Conservation (phyloP, 495 filamentous ascomycete species). For the Bacidia gigantensis region DNA sequence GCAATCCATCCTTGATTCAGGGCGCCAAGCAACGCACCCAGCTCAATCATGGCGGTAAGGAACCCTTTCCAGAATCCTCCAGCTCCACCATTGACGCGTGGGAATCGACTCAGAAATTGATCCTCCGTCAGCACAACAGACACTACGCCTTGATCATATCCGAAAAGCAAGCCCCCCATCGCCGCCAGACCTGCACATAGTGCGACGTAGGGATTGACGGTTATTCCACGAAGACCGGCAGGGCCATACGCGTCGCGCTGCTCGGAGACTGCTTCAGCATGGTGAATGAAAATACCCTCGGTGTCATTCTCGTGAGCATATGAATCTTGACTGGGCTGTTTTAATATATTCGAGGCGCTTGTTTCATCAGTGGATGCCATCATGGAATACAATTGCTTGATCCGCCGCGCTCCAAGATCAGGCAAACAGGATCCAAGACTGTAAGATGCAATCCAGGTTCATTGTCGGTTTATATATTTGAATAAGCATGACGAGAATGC, state of each 20-base stretch:
- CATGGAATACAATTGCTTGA: background rate
- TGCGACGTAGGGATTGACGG: conserved; percentile 35
- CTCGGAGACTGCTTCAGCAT: conserved; percentile 28
- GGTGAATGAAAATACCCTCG: conserved; percentile 23
- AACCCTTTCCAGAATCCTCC: conserved; percentile 46
- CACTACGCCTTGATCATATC: conserved; percentile 45
- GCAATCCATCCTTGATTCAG: conserved; percentile 46
- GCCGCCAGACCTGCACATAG: conserved; percentile 41
- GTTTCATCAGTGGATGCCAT: background rate
- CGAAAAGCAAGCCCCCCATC: conserved; percentile 42
- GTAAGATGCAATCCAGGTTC: no score
- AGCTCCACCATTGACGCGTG: conserved; percentile 29
- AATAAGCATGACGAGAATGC: background rate
- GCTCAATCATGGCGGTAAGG: conserved; percentile 46
- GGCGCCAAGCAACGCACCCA: conserved; percentile 41
- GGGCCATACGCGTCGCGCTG: conserved; percentile 34
- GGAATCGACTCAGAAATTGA: conserved; percentile 39
- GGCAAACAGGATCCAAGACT: no score
- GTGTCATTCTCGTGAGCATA: background rate
- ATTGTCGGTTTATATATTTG: background rate
- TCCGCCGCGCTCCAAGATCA: no score
- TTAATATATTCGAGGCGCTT: conserved; percentile 2
- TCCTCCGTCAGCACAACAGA: conserved; percentile 44
- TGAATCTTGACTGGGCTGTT: background rate
- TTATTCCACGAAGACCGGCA: conserved; percentile 33